Evolutionary conservation across 2,329 filamentous ascomycete species (phyloP).

Genomic region (Leptoxyphium fumago): DNA sequence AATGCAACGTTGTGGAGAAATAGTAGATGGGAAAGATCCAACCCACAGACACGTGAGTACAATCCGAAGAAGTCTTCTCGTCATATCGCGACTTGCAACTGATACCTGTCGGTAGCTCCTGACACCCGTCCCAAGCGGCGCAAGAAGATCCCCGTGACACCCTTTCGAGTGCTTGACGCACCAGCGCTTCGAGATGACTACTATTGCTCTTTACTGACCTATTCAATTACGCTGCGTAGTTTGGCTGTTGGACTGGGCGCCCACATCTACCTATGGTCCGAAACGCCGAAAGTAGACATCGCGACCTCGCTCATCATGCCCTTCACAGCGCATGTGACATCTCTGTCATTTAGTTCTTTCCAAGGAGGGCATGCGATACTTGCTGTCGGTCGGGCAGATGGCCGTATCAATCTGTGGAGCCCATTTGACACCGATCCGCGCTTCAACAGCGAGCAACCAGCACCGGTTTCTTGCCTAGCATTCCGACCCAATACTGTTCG

Average conservation of each 20-base stretch:
- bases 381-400: constrained; percentile 68
- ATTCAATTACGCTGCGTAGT: constrained; percentile 57
- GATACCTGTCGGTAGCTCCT: background rate
- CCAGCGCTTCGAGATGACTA: constrained; percentile 85
- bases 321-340: constrained; percentile 50
- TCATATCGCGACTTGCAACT: background rate
- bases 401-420: constrained; percentile 64
- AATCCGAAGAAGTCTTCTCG: background rate
- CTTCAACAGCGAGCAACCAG: constrained; percentile 59
- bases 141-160: constrained; percentile 13
- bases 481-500: constrained; percentile 55
- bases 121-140: background rate
- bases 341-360: constrained; percentile 75
- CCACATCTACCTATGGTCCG: constrained; percentile 79
- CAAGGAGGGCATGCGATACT: constrained; percentile 65
- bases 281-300: constrained; percentile 41
- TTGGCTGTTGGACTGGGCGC: constrained; percentile 73
- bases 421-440: constrained; percentile 54
- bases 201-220: constrained; percentile 84
- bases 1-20: background rate
- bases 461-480: constrained; percentile 61
- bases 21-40: background rate
- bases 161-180: constrained; percentile 57
- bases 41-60: background rate
- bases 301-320: constrained; percentile 40